Conservation (phyloP, 2,329 filamentous ascomycete genomes). For the Diaporthe ilicicola region DNA sequence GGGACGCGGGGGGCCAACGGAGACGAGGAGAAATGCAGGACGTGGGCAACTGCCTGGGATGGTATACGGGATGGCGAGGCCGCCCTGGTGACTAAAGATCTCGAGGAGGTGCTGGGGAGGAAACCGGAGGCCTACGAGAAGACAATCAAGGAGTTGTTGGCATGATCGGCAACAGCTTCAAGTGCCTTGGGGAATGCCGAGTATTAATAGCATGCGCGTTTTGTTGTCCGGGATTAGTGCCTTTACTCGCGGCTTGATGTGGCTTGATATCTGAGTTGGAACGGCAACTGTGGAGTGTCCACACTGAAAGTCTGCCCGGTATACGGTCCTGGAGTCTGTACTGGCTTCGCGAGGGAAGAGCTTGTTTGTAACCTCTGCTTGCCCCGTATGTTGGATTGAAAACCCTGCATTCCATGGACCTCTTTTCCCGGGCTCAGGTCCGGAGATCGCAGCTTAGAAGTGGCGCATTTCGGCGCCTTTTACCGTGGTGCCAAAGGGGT, state of each 20-base stretch:
- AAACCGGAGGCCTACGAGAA: conserved; percentile 52
- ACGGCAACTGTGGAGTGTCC: too few relatives aligned
- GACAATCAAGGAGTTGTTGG: conserved; percentile 36
- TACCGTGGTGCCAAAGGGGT: too few relatives aligned
- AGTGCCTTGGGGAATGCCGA: not conserved
- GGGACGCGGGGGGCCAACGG: too few relatives aligned
- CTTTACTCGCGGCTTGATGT: not conserved
- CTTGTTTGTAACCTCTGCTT: not conserved
- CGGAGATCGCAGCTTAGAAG: not conserved
- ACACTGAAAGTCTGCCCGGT: too few relatives aligned
- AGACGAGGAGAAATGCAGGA: conserved; percentile 47
- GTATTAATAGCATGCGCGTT: not conserved
- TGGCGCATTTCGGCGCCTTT: too few relatives aligned
- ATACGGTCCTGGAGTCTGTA: not conserved
- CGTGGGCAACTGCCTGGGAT: conserved; percentile 59
- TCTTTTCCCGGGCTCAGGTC: not conserved
- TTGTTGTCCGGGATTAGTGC: not conserved
- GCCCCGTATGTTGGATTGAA: too few relatives aligned
- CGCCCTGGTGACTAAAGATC: conserved; percentile 48
- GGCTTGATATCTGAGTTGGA: not conserved
- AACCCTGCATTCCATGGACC: not conserved
- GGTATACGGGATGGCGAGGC: conserved; percentile 54
- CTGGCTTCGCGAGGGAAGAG: too few relatives aligned
- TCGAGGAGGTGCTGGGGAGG: conserved; percentile 51
- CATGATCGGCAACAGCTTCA: conserved; percentile 32